Evolutionary conservation across 345 rosid genomes (phyloP), one percentile per base, ranked within the genome.

Genomic region (Viola odorata): DNA sequence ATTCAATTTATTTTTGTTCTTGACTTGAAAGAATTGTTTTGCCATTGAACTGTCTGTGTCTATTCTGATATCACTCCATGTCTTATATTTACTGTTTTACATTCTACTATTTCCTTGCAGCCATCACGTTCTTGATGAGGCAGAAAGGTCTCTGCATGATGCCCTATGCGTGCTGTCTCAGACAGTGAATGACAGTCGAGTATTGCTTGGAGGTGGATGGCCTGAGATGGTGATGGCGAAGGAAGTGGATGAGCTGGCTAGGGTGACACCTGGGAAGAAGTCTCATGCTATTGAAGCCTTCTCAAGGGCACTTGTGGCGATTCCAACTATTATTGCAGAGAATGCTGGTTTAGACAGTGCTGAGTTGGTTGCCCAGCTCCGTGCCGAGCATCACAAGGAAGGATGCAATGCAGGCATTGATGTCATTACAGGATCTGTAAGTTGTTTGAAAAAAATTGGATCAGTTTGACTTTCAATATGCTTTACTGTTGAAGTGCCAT

Each of bases 171-270:
- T 94, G 61, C 91, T 94, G 58, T 88, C 97, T 37, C 97, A 90
- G 77, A 94, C 96, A 0, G 97, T 94, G 41, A 90, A 86, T 54
- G 99, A 94, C 78, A 77, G 83, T 60, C 78, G 99, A 73, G 97
- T 94, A 32, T 70, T 94, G 65, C 87, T 88, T 37, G 99, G 99
- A 62, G 99, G 99, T 62, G 99, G 99, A 69, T 94, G 99, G 97
- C 99, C 99, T 14, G 99, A 94, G 87, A 90, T 94, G 99, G 80
- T 88, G 54, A 94, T 88, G 99, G 95, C 99, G 12, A 90, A 86
- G 82, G 99, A 81, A 61, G 99, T 94, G 49, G 96, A 94, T 74
- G 91, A 90, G 76, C 83, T 94, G 55, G 99, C 99, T 49, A 83
- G 92, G 3, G 85, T 79, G 69, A 90, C 99, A 44, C 89, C 99